Evolutionary conservation across 108 stramenopile species (phyloP), one percentile per base, ranked within the genome.

Genomic region (Asterionellopsis glacialis): DNA sequence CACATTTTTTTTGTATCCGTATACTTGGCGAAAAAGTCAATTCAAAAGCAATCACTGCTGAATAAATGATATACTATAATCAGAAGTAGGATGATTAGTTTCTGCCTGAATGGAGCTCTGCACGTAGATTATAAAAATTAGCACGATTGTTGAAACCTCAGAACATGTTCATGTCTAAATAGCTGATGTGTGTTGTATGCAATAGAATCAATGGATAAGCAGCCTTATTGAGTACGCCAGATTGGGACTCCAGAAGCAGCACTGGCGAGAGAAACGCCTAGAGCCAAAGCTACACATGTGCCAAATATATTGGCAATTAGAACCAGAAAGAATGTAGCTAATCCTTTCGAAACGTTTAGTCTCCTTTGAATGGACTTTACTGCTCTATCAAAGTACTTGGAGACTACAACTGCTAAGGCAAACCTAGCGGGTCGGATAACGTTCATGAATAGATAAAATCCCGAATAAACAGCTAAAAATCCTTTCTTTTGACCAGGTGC

Each of bases 401-500:
- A 59, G 18, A 91, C 63, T 14, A 68, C 79, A 38, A 87, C 75
- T 19, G 84, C 65, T 0, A 75, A 28, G 23, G 84, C 86, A 39
- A 91, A 76, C 51, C 90, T 71, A 43, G 82, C 62, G 16, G 88
- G 93, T 61, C 95, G 83, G 43, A 96, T 48, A 10, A 96, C 44
- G 61, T 93, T 96, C 64, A 87, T 85, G 42, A 89, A 74, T 5
- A 91, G 76, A 40, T 76, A 93, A 45, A 95, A 85, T 5, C 84
- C 85, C 5, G 89, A 83, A 63, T 95, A 96, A 25, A 92, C 84
- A 21, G 87, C 86, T 44, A 96, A 66, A 61, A 94, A 96, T 7
- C 63, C 41, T 45, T 86, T 80, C 88, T 91, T 89, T 74, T 96
- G 94, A 13, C 86, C 93, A 5, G 94, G 94, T 13, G 90, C 83